These are phyloP conservation scores for Pythium aquatile DNA, from an alignment of 352 stramenopile genomes.

Conservation along the genomic window DNA sequence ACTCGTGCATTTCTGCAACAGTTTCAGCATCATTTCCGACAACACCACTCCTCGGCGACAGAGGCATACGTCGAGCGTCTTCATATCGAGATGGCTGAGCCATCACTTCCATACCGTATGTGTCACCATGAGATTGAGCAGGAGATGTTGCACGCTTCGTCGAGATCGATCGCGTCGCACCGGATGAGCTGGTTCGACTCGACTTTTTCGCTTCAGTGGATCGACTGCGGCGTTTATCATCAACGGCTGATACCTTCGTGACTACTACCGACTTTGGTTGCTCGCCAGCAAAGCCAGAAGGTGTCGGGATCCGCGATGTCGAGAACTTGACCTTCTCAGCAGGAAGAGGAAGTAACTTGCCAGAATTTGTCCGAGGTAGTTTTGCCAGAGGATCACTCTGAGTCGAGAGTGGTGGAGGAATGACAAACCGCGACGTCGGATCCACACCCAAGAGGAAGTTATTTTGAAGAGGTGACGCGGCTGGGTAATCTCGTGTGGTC, in stretches of 20 bases:
- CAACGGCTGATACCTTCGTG: slow-evolving; percentile 12
- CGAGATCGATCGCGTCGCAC: neutral
- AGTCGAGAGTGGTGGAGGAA: slow-evolving; percentile 46
- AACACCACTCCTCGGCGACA: neutral
- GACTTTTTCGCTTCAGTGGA: slow-evolving; percentile 18
- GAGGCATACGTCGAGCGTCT: neutral
- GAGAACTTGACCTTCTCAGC: slow-evolving; percentile 26
- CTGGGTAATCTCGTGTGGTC: slow-evolving; percentile 5
- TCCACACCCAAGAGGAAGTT: slow-evolving; percentile 24
- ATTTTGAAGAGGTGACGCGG: slow-evolving; percentile 21
- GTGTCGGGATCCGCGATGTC: slow-evolving; percentile 1
- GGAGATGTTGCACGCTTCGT: neutral
- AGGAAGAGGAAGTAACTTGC: slow-evolving; percentile 14
- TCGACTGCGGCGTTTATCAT: slow-evolving; percentile 12
- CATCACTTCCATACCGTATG: neutral
- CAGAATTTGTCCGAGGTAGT: slow-evolving; percentile 18
- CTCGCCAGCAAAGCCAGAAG: neutral
- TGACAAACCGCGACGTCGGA: slow-evolving; percentile 38
- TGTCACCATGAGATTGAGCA: neutral
- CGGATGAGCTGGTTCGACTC: neutral
- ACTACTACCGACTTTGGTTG: slow-evolving; percentile 18
- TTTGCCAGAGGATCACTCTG: slow-evolving; percentile 18
- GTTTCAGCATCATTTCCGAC: slow-evolving; percentile 21
- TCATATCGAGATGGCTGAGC: neutral
- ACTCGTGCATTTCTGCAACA: slow-evolving; percentile 58